Base-by-base conservation (phyloP, 352 stramenopile genomes). In the Elongisporangium undulatum region DNA sequence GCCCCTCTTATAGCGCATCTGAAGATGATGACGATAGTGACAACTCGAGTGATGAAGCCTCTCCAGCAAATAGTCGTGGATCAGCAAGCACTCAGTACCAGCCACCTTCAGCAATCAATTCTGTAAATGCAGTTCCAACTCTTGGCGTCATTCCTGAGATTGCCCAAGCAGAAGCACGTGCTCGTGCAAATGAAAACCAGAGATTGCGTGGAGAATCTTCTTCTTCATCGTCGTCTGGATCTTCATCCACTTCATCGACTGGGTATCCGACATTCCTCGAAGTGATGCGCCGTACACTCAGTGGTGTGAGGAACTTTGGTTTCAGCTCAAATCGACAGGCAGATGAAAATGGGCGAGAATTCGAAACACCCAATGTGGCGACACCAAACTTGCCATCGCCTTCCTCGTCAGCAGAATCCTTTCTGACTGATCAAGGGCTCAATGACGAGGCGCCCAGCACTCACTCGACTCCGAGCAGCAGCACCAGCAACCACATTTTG, bases 61-160 rank as follows among this genome's bases (percentile, higher is more conserved):
- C 58, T 0, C 54, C 60, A 22, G 55, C 51, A 19, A 68, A 70
- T 39, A 70, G 64, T 19, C 51, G 59, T 22, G 55, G 53, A 10
- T 16, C 53, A 12, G 9, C 50, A 16, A 13, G 34, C 20, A 6
- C 60, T 20, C 15, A 39, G 19, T 63, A 64, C 19, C 51, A 58
- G 20, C 16, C 62, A 10, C 34, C 34, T 45, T 45, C 13, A 17
- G 3, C 54, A 38, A 3, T 12, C 13, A 17, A 23, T 53, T 59
- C 34, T 17, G 5, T 3, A 10, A 7, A 38, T 24, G 2, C 4
- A 19, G 38, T n/a, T 9, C 17, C 38, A 17, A 12, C 20, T 17
- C 15, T 82, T 45, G 74, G 78, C 34, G 69, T 80, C 15, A 89
- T 91, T 34, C 79, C 79, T 24, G 83, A 92, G 51, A 59, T 90